Percentiles rank a stretch among this genome's conserved stretches.
These are phyloP conservation scores for Glycyrrhiza uralensis DNA, from an alignment of 306 rosid genomes.

Conservation along the genomic window DNA sequence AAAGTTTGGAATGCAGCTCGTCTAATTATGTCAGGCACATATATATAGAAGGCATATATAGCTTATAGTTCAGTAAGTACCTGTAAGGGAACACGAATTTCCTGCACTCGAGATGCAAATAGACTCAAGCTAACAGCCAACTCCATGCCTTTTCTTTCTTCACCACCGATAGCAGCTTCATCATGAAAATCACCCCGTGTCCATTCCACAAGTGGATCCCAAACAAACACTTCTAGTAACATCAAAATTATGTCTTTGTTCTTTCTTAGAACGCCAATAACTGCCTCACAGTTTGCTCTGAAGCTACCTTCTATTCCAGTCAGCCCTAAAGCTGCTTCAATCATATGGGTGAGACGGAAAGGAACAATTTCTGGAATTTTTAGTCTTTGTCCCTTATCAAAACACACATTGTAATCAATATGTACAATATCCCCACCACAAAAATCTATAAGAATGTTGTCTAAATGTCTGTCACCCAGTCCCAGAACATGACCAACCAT, in stretches of 20 bases:
- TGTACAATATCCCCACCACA: conserved; percentile 86
- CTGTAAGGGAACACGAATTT: conserved; percentile 95
- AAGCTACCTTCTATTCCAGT: conserved; percentile 94
- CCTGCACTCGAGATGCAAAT: conserved; percentile 98
- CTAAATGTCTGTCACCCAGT: conserved; percentile 92
- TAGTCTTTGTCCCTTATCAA: conserved; percentile 86
- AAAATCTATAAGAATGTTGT: conserved; percentile 89
- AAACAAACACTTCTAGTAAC: conserved; percentile 90
- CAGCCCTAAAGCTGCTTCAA: conserved; percentile 92
- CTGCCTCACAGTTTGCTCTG: conserved; percentile 90
- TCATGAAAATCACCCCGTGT: conserved; percentile 96
- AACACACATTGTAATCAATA: conserved; percentile 94
- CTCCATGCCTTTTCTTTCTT: conserved; percentile 99
- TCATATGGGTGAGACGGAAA: conserved; percentile 89
- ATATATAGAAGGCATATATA: not conserved
- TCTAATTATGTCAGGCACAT: conserved; percentile 2
- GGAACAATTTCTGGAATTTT: conserved; percentile 98
- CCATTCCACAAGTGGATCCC: conserved; percentile 99
- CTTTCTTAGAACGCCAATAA: conserved; percentile 70
- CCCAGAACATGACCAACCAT: conserved; percentile 97
- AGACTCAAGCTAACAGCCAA: conserved; percentile 96
- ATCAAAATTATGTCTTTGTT: conserved; percentile 85
- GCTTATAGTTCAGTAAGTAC: conserved; percentile 37
- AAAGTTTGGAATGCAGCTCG: not conserved
- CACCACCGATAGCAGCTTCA: conserved; percentile 96